phyloP scores from a whole-genome alignment of 441 rosid species.

The Corymbia citriodora region DNA sequence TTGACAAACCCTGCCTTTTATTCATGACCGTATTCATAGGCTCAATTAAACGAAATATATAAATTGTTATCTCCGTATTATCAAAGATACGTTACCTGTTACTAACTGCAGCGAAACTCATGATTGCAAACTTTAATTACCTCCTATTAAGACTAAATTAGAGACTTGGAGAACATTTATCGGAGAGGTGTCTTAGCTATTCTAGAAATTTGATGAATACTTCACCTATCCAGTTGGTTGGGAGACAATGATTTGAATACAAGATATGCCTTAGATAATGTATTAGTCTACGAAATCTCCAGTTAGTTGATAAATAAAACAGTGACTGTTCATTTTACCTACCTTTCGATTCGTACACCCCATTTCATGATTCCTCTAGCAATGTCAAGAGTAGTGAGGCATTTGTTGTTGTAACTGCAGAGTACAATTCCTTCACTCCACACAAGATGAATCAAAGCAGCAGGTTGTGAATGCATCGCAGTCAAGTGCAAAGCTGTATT shows the following conservation, averaged over 20 bases:
- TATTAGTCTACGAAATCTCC: neutral
- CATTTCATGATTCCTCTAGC: fast-evolving
- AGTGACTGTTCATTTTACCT: neutral
- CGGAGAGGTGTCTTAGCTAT: no score
- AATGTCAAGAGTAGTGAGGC: neutral
- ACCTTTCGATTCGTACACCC: fast-evolving
- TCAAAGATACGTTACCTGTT: no score
- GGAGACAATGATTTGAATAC: neutral
- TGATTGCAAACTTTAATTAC: no score
- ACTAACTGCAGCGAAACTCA: no score
- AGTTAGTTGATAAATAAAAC: neutral
- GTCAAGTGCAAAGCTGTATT: neutral
- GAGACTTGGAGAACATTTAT: no score
- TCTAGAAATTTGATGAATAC: no score
- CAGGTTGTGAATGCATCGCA: neutral
- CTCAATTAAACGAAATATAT: neutral
- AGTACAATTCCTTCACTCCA: fast-evolving
- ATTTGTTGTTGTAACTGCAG: fast-evolving
- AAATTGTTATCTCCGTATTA: no score
- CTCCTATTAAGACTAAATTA: no score
- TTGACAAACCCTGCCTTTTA: no score
- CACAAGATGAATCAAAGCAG: neutral
- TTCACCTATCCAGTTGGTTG: no score
- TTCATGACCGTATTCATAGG: neutral
- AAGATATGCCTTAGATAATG: no score